Evolutionary conservation across 495 filamentous ascomycete species (phyloP).

Genomic region (Cairneyella variabilis): DNA sequence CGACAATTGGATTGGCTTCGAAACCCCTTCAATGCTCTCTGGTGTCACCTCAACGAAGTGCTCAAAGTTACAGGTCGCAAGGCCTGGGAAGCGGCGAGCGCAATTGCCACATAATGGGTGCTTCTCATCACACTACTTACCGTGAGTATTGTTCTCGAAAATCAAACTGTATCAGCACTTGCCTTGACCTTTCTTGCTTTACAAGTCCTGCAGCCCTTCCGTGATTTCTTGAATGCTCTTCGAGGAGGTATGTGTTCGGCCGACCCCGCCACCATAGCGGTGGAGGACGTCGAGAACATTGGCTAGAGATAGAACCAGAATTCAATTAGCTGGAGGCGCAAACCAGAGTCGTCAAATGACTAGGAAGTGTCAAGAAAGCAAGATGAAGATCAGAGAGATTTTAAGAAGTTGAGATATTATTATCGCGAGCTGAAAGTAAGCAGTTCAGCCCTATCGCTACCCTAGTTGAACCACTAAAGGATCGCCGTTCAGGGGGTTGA

Average conservation of each 20-base stretch:
- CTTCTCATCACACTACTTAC: conserved; percentile 15
- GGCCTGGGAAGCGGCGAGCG: not conserved
- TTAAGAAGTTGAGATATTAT: no score
- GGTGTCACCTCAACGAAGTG: not conserved
- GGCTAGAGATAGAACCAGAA: no score
- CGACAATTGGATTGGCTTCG: not conserved
- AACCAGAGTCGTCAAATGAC: no score
- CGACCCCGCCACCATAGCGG: no score
- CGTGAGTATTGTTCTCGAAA: not conserved
- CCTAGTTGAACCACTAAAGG: no score
- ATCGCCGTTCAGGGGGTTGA: no score
- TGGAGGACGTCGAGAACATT: no score
- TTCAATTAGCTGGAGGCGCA: no score
- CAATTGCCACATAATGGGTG: conserved; percentile 15
- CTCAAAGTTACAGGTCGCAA: conserved; percentile 8
- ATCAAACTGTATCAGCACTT: not conserved
- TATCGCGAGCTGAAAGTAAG: no score
- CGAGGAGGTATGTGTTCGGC: not conserved
- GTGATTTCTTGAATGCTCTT: conserved; percentile 13
- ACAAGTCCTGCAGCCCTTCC: conserved; percentile 14
- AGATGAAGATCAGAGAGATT: no score
- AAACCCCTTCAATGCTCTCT: not conserved
- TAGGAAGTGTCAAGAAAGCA: no score
- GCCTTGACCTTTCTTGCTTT: conserved; percentile 20
- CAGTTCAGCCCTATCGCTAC: no score